Base-by-base conservation (phyloP, 1,284 basidiomycete species). In the Malassezia sympodialis region DNA sequence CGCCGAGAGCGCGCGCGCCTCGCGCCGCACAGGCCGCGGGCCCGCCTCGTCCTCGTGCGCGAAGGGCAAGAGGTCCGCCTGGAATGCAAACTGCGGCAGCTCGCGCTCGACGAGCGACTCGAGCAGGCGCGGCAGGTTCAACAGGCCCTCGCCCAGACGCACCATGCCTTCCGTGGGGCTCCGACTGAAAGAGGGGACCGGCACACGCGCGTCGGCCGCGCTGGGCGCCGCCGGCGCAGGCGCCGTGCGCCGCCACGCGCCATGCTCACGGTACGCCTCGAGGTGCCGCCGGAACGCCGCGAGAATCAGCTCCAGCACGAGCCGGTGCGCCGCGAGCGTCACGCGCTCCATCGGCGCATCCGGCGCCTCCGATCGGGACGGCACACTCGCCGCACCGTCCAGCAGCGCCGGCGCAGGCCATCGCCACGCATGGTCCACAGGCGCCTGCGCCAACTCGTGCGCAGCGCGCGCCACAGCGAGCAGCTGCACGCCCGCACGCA, bases 51-150 rank as follows among this genome's bases (percentile, higher is more conserved):
- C 53, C 32, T 45, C 53, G 32, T 46, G 48, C 21, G 42, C 53
- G 15, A 39, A 49, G 3, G 54, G 54, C n/a, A 57, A 23, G n/a
- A 27, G n/a, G 14, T 52, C 48, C 21, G 23, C 45, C 8, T 28
- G 43, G 37, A 48, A 45, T 10, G 32, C 37, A 37, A 57, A 76
- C 66, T 79, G 81, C 0, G 89, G 87, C 3, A 93, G 78, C 61
- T 88, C 86, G 73, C 96, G 90, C 50, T 87, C 85, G 4, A 87
- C 88, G 69, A 94, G 91, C 15, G 90, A 86, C 73, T 96, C 91
- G 72, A 98, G 93, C 19, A 96, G 78, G 46, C 91, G 79, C 1
- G 93, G 89, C 5, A 98, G 81, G 76, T 94, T 96, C 35, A 96
- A 80, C 44, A 98, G 77, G 5, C 89, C 90, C 70, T 98, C 94